A percentile compares a stretch with the other conserved stretches of the same genome.
phyloP scores from a whole-genome alignment of 805 yeast genomes.

The Ogataea parapolymorpha region DNA sequence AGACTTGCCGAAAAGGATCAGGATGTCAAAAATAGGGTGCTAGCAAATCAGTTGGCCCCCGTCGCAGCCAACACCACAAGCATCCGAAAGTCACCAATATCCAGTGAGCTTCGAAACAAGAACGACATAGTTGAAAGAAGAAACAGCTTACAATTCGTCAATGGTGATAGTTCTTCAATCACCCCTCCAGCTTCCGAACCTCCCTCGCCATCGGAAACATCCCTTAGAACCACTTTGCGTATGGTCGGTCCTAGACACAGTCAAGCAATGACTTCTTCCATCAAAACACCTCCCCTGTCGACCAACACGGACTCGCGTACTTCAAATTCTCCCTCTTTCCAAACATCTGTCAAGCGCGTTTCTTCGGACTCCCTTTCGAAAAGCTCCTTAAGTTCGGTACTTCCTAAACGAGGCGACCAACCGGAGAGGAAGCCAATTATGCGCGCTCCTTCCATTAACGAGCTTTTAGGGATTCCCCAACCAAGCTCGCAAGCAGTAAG shows the following conservation, averaged over 20 bases:
- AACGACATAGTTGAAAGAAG: slow-evolving; percentile 29
- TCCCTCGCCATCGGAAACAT: slow-evolving; percentile 22
- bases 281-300: slow-evolving; percentile 20
- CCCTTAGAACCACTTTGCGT: slow-evolving; percentile 18
- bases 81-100: slow-evolving; percentile 4
- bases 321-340: slow-evolving; percentile 1
- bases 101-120: slow-evolving; percentile 25
- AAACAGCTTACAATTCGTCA: slow-evolving; percentile 28
- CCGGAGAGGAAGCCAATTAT: slow-evolving; percentile 10
- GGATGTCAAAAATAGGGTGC: slow-evolving; percentile 25
- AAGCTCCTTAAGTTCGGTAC: background rate
- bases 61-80: slow-evolving; percentile 14
- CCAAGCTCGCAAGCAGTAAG: slow-evolving; percentile 34
- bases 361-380: slow-evolving; percentile 2
- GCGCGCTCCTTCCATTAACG: slow-evolving; percentile 28
- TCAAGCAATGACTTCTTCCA: slow-evolving; percentile 3
- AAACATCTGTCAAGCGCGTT: background rate
- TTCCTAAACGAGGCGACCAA: slow-evolving; percentile 5
- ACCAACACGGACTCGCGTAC: slow-evolving; percentile 12
- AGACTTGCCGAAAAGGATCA: slow-evolving; percentile 31
- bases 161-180: slow-evolving; percentile 20
- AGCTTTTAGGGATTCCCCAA: slow-evolving; percentile 28
- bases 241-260: slow-evolving; percentile 12
- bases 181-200: slow-evolving; percentile 24
- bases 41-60: slow-evolving; percentile 19